phyloP scores from a whole-genome alignment of 352 stramenopile species.

The Globisporangium mamillatum region DNA sequence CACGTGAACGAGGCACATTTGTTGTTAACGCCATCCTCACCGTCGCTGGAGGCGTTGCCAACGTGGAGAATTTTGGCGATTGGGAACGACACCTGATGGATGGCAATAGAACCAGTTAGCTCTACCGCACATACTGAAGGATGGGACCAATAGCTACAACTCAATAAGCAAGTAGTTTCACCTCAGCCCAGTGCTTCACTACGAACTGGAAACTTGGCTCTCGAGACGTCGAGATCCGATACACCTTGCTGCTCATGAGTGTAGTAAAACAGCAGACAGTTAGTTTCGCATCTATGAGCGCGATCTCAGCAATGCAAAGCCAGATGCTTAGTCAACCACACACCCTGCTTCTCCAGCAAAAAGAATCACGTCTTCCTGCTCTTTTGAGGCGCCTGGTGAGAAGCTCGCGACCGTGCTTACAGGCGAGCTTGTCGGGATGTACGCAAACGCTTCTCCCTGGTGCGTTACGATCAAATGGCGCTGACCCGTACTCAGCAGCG shows the following conservation, averaged over 20 bases:
- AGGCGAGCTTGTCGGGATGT: slow-evolving; percentile 26
- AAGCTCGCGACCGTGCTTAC: slow-evolving; percentile 34
- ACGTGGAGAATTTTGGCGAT: slow-evolving; percentile 37
- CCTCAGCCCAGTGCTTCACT: slow-evolving; percentile 31
- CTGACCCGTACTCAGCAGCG: slow-evolving; percentile 39
- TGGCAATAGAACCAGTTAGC: neutral
- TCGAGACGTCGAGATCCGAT: slow-evolving; percentile 31
- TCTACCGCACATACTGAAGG: neutral
- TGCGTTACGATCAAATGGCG: slow-evolving; percentile 50
- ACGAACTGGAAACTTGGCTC: slow-evolving; percentile 29
- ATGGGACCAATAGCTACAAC: neutral
- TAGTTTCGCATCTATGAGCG: neutral
- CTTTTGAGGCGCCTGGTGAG: neutral
- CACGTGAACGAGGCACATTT: slow-evolving; percentile 22
- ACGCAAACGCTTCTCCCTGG: slow-evolving; percentile 28
- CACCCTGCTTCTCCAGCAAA: slow-evolving; percentile 50
- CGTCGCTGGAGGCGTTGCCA: slow-evolving; percentile 2
- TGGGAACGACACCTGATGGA: slow-evolving; percentile 31
- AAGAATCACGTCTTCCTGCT: slow-evolving; percentile 36
- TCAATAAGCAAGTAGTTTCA: neutral
- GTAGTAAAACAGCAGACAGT: neutral
- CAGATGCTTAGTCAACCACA: neutral
- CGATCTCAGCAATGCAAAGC: neutral
- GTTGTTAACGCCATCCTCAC: slow-evolving; percentile 1
- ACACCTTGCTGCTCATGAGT: slow-evolving; percentile 34